phyloP scores from a whole-genome alignment of 2,329 filamentous ascomycete genomes.

The Penicillium oxalicum region DNA sequence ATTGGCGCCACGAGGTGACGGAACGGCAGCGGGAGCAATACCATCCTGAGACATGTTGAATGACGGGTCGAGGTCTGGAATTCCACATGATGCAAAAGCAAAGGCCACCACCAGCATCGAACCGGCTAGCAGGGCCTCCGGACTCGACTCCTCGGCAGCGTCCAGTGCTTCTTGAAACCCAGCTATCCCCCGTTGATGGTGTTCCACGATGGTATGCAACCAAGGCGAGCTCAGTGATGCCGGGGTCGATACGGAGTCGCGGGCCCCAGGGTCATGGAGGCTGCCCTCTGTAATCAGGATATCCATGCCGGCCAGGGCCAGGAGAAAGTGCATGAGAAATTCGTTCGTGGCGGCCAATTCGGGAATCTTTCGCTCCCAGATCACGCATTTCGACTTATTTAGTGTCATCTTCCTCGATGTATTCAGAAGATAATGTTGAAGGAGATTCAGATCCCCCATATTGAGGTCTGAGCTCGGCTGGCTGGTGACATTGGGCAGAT shows the following conservation, averaged over 20 bases:
- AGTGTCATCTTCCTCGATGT: slow-evolving; percentile 14
- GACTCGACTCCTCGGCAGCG: slow-evolving; percentile 2
- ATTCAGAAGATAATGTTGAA: slow-evolving; percentile 15
- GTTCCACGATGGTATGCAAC: slow-evolving; percentile 11
- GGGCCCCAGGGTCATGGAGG: too few relatives aligned
- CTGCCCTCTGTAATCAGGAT: slow-evolving; percentile 1
- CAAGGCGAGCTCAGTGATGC: too few relatives aligned
- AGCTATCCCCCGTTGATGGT: slow-evolving; percentile 18
- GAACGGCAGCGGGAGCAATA: too few relatives aligned
- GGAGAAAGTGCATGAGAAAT: slow-evolving; percentile 23
- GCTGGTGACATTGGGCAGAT: neutral
- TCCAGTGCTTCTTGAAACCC: slow-evolving; percentile 13
- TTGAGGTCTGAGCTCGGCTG: slow-evolving; percentile 5
- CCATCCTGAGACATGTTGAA: neutral
- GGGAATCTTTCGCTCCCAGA: slow-evolving; percentile 20
- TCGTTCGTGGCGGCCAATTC: slow-evolving; percentile 14
- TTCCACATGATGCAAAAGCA: slow-evolving; percentile 16
- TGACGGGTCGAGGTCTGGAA: slow-evolving; percentile 1
- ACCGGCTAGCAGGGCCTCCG: slow-evolving; percentile 12
- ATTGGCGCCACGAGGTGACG: neutral
- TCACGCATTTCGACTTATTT: neutral
- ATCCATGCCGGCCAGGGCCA: slow-evolving; percentile 21
- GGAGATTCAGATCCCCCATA: slow-evolving; percentile 17
- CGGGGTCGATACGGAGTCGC: too few relatives aligned
- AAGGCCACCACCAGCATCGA: slow-evolving; percentile 17